phyloP scores from a whole-genome alignment of 768 basidiomycete species.

The Crucibulum laeve region DNA sequence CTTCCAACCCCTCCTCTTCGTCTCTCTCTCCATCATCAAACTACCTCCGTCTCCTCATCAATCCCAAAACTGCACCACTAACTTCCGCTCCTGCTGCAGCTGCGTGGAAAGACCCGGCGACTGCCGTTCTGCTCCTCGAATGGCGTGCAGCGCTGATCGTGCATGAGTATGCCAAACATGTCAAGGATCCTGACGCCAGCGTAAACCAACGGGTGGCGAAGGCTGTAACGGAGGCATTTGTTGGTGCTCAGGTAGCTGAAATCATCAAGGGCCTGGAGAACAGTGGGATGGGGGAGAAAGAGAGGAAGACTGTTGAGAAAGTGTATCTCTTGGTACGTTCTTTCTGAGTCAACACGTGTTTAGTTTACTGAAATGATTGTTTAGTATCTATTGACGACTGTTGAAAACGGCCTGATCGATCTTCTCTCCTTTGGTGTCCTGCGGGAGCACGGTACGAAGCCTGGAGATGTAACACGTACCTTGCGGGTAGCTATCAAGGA shows the following conservation, averaged over 20 bases:
- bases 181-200: constrained; percentile 44
- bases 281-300: constrained; percentile 12
- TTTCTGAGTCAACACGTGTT: background rate
- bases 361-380: background rate
- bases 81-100: constrained; percentile 13
- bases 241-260: constrained; percentile 49
- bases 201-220: constrained; percentile 54
- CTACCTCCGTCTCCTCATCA: constrained; percentile 53
- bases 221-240: constrained; percentile 67
- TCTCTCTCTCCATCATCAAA: constrained; percentile 42
- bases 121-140: constrained; percentile 48
- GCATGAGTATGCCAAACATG: constrained; percentile 33
- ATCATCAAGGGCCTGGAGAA: constrained; percentile 34
- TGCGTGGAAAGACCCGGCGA: constrained; percentile 31
- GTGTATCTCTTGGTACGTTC: constrained; percentile 42
- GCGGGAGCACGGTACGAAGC: constrained; percentile 9
- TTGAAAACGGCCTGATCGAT: constrained; percentile 54
- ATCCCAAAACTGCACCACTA: constrained; percentile 9
- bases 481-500: constrained; percentile 47
- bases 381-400: constrained; percentile 57
- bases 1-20: constrained; percentile 16
- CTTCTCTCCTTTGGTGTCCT: constrained; percentile 54
- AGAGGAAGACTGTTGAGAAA: constrained; percentile 24
- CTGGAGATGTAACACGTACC: constrained; percentile 37
- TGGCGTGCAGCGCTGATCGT: constrained; percentile 64